These are phyloP conservation scores for Podaxis sp. DNA, from an alignment of 768 basidiomycete genomes.

Conservation along the genomic window DNA sequence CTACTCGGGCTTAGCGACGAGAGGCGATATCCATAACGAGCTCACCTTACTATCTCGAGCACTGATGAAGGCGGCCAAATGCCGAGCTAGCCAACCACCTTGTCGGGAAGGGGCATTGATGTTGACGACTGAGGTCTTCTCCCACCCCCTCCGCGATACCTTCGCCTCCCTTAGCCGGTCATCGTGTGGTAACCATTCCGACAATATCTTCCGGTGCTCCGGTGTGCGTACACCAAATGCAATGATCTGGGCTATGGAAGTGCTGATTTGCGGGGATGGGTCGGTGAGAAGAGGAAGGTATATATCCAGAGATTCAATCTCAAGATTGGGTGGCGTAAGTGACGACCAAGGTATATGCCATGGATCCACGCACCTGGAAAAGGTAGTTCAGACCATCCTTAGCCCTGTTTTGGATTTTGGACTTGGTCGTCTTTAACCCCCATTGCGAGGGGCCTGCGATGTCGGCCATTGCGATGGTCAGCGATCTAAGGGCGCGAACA, in stretches of 20 bases:
- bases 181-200: slow-evolving; percentile 57
- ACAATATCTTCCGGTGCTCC: slow-evolving; percentile 43
- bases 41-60: slow-evolving; percentile 53
- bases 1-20: slow-evolving; percentile 25
- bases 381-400: slow-evolving; percentile 53
- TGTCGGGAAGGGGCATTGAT: slow-evolving; percentile 35
- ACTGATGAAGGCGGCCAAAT: slow-evolving; percentile 42
- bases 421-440: slow-evolving; percentile 48
- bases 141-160: slow-evolving; percentile 60
- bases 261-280: slow-evolving; percentile 32
- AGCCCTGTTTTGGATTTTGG: slow-evolving; percentile 42
- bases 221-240: slow-evolving; percentile 45
- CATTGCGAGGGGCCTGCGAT: slow-evolving; percentile 66
- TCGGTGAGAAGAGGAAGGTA: slow-evolving; percentile 61
- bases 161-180: slow-evolving; percentile 52
- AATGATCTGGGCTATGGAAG: slow-evolving; percentile 57
- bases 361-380: slow-evolving; percentile 45
- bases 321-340: background rate
- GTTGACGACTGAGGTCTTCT: slow-evolving; percentile 44
- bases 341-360: background rate
- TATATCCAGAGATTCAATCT: slow-evolving; percentile 61
- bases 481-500: slow-evolving; percentile 56
- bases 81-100: slow-evolving; percentile 58
- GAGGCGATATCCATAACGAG: background rate
- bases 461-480: slow-evolving; percentile 59